Base-by-base conservation (phyloP, 1,284 basidiomycete genomes). In the Pterulicium gracile region DNA sequence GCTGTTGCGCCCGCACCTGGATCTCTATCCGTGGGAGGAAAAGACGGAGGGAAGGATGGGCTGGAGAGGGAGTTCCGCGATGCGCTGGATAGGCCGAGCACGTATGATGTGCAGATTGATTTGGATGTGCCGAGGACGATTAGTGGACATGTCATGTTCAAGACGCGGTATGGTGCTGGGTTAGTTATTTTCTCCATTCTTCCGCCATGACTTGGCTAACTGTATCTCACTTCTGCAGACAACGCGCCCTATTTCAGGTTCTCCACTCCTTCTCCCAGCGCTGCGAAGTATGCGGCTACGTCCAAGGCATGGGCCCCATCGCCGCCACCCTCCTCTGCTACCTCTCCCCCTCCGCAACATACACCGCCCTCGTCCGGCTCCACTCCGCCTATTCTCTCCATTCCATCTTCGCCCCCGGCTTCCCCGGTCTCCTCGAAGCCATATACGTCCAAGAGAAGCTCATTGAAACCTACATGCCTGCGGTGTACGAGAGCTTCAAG, bases 251-350 rank as follows among this genome's bases (percentile, higher is more conserved):
- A 2, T 98, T 98, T 64, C 91, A 93, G 59, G 92, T 97, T 46
- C 72, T 98, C 18, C 95, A 98, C 61, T 81, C 79, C 40, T 92
- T 97, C 59, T 94, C 92, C 4, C 73, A 95, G 43, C 70, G 74
- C 5, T 97, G 94, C 64, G 62, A 69, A 12, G 72, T 77, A n/a
- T 98, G 96, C 55, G 96, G 93, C 2, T 99, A 99, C 62, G 95
- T 95, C 48, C 96, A 99, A 67, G 95, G 96, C 44, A 99, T 99
- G 95, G 95, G 96, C 0, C 90, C 94, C 3, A 89, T 98, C 46
- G 93, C 94, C 0, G 91, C 94, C 0, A 96, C 93, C 1, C 72
- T 99, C 22, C 74, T 98, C 13, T 93, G 88, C 64, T 98, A 98
- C 63, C 88, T 92, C 60, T 82, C 85, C 50, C 88, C 92, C 3